Base-by-base conservation (phyloP, 2,329 filamentous ascomycete genomes). In the Talaromyces albobiverticillius region DNA sequence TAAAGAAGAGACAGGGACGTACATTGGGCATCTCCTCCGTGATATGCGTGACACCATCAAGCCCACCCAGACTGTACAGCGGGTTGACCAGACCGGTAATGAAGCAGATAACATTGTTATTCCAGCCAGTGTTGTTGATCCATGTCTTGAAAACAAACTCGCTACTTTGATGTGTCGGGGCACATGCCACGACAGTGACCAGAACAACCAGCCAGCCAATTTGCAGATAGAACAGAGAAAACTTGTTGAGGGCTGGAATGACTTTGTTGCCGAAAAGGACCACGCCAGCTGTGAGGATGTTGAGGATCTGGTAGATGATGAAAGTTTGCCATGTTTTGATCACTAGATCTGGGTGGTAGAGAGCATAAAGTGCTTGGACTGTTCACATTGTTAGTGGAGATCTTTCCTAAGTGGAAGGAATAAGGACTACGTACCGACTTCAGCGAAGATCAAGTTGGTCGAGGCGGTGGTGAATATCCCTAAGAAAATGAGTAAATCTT, bases 81-180 rank as follows among this genome's bases (percentile, higher is more conserved):
- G 76, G 72, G 55, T 79, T 79, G 1, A 80, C 74, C 3, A 81
- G 62, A 0, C 78, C 78, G 0, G 76, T 76, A 52, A 81, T 78
- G 60, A 81, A 80, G 54, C 71, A 76, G 31, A 81, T 75, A 1
- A 69, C 74, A 51, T 78, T 73, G 53, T 73, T 76, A 31, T 75
- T 65, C 79, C 79, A 81, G 11, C 79, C 78, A 0, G 79, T 81
- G 46, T 79, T 76, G 60, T 81, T 81, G 51, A 79, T 74, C 71
- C 76, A 81, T 2, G 75, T 79, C 34, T 63, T 66, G 60, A 81
- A 82, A 18, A 82, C 79, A 53, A 80, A 81, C n/a, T 74, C 67
- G 46, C 70, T 64, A 46, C 68, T 62, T 16, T 76, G 76, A 53
- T 81, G 73, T 1, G 67, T 69, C 0, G 75, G 75, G 0, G 79